These are phyloP conservation scores for Prinsepia uniflora DNA, from an alignment of 306 rosid genomes.

Conservation along the genomic window DNA sequence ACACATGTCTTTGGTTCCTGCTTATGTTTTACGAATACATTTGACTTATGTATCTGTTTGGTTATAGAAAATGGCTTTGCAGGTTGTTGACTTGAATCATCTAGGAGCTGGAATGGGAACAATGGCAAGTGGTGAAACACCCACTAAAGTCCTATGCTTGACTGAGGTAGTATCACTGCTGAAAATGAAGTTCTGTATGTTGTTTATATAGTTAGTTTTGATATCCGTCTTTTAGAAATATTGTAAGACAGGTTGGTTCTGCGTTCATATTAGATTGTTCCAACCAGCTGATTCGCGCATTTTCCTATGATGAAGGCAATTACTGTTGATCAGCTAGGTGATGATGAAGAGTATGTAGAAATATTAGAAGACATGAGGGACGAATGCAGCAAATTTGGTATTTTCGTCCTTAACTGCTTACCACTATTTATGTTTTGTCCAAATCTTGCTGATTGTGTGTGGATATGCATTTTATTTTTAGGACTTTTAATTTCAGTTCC, in stretches of 20 bases:
- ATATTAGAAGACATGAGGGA: conserved; percentile 80
- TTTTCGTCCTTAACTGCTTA: conserved; percentile 1
- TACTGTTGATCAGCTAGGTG: conserved; percentile 47
- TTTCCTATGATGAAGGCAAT: conserved; percentile 47
- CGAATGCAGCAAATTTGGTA: conserved; percentile 84
- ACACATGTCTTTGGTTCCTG: neutral
- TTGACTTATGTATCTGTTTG: conserved; percentile 9
- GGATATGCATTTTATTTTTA: neutral
- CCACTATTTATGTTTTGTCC: neutral
- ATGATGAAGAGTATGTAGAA: conserved; percentile 59
- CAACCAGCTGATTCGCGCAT: conserved; percentile 17
- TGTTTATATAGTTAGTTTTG: conserved; percentile 2
- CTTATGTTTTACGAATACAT: conserved; percentile 6
- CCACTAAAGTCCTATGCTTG: conserved; percentile 67
- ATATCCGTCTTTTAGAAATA: neutral
- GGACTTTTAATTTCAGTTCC: neutral
- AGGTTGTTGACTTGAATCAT: conserved; percentile 49
- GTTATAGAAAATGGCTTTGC: conserved; percentile 55
- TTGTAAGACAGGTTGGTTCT: neutral
- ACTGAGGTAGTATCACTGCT: conserved; percentile 45
- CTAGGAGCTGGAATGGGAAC: conserved; percentile 38
- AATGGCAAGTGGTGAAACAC: conserved; percentile 31
- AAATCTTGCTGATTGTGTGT: neutral
- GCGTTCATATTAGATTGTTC: conserved; percentile 6
- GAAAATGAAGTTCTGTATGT: conserved; percentile 5